Conservation (phyloP, 495 filamentous ascomycete genomes). For the Neurospora sp. region DNA sequence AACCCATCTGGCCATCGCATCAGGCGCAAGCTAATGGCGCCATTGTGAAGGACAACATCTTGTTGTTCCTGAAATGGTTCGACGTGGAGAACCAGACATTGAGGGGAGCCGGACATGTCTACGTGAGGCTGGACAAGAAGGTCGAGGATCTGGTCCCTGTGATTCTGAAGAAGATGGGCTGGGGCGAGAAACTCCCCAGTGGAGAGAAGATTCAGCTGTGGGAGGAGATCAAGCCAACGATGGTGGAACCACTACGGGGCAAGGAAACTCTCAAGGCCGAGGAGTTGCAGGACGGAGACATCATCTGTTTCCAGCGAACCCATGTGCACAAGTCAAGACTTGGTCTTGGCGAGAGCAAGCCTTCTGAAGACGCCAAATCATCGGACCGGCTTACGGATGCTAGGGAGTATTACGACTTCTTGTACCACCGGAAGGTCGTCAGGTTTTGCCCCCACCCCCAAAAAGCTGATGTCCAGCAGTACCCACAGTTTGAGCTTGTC, state of each 20-base stretch:
- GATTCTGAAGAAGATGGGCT: slow-evolving; percentile 79
- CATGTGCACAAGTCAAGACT: slow-evolving; percentile 35
- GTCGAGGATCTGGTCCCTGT: slow-evolving; percentile 73
- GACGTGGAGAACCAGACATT: slow-evolving; percentile 67
- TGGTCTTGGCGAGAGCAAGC: slow-evolving; percentile 13
- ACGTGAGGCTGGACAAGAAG: slow-evolving; percentile 77
- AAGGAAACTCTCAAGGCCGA: slow-evolving; percentile 80
- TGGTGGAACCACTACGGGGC: slow-evolving; percentile 91
- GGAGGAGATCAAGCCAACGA: slow-evolving; percentile 95
- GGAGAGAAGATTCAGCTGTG: slow-evolving; percentile 57
- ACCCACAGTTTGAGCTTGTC: slow-evolving; percentile 55
- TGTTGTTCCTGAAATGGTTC: slow-evolving; percentile 90
- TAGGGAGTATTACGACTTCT: slow-evolving; percentile 81
- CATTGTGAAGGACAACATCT: slow-evolving; percentile 45
- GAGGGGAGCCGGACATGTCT: slow-evolving; percentile 66
- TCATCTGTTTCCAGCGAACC: slow-evolving; percentile 80
- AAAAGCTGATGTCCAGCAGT: slow-evolving; percentile 33
- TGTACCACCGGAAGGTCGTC: slow-evolving; percentile 71
- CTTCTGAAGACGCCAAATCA: slow-evolving; percentile 19
- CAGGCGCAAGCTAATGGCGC: slow-evolving; percentile 36
- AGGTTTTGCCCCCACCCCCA: slow-evolving; percentile 51
- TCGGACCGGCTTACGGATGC: slow-evolving; percentile 51
- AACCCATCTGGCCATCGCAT: slow-evolving; percentile 54
- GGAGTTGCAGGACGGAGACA: slow-evolving; percentile 95
- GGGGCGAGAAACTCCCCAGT: slow-evolving; percentile 49